Evolutionary conservation across 805 yeast genomes (phyloP), one percentile per base, ranked within the genome.

Genomic region (Hanseniaspora thailandica): DNA sequence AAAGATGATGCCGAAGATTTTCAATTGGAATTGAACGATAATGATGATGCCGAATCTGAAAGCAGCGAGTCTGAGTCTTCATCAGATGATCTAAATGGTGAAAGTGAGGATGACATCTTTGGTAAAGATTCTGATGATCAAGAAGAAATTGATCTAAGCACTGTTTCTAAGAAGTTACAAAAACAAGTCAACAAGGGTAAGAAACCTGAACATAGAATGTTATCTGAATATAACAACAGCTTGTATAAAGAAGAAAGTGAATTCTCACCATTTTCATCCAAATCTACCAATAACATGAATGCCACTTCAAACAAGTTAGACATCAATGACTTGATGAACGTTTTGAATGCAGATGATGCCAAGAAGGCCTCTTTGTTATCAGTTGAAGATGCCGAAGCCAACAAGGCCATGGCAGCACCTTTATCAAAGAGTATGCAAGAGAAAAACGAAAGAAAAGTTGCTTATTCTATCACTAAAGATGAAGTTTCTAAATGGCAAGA

Each of bases 401-500:
- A 68, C 17, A 72, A 73, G 57, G 74, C 90, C 1, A 69, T 87
- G 47, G 76, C 83, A 0, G 81, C 87, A 12, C 97, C 97, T 2
- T 72, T 88, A 52, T 96, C 97, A 1, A 78, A 80, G 61, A 78
- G 95, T 59, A 81, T 90, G 53, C 95, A 88, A 67, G 78, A 85
- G 60, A 79, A 93, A 63, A 77, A 83, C 59, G 96, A 89, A 60
- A 77, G 97, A 63, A 76, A 74, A 55, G 97, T 90, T 2, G 97
- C 98, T 0, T 89, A 85, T 65, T 94, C 86, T 55, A 76, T 93
- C 33, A 80, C 96, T 44, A 87, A 82, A 59, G 84, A 82, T 41
- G 95, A 93, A 63, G 85, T 90, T 5, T 75, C 79, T 55, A 84
- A 83, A 66, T 93, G 98, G 97, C 77, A 81, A 52, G 96, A 88